phyloP scores from a whole-genome alignment of 2,329 filamentous ascomycete genomes.

The Fusarium sp. region DNA sequence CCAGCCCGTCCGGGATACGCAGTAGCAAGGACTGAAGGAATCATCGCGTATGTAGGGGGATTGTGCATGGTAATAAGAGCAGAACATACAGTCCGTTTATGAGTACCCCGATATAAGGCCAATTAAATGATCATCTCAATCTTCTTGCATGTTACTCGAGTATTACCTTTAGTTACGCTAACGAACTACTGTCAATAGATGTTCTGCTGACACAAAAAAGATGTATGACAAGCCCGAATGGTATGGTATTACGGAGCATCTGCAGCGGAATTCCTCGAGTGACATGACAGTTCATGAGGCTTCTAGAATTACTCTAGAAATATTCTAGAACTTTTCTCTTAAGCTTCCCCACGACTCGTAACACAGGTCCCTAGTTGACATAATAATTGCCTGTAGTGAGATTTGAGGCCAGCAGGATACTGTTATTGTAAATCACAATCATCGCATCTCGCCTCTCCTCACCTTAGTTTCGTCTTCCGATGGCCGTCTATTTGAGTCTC shows the following conservation, averaged over 20 bases:
- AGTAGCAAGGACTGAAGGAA: background rate
- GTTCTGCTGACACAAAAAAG: background rate
- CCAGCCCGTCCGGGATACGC: background rate
- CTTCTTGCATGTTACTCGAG: background rate
- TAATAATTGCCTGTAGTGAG: background rate
- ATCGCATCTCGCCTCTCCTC: too few species aligned
- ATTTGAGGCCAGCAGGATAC: background rate
- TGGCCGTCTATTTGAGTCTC: background rate
- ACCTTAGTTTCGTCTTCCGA: too few species aligned
- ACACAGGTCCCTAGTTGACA: background rate
- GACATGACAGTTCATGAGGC: background rate
- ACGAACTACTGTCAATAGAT: background rate
- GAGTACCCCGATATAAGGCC: background rate
- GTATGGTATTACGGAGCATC: background rate
- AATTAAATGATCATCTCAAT: background rate
- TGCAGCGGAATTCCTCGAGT: background rate
- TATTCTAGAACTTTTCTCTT: background rate
- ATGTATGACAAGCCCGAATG: background rate
- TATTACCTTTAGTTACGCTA: background rate
- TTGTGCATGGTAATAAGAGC: background rate
- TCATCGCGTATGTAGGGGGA: too few species aligned
- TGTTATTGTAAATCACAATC: background rate
- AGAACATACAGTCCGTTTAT: background rate
- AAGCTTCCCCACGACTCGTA: background rate
- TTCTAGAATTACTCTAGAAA: background rate